These are phyloP conservation scores for Thoreauomyces humboldtii DNA, from an alignment of 192 early-diverging fungal species.

Conservation along the genomic window DNA sequence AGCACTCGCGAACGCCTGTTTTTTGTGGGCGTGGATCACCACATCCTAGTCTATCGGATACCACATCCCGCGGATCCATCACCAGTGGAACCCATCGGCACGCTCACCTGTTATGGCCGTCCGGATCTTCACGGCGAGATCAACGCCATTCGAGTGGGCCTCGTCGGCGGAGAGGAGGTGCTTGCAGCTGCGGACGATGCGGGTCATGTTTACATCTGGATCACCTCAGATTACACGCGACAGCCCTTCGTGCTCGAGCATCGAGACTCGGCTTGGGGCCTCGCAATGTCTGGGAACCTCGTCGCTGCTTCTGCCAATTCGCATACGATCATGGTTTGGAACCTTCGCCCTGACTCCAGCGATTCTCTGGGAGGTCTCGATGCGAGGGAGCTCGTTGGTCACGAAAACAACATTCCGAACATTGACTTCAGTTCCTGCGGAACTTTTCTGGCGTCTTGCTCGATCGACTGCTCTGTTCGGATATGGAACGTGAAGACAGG, in stretches of 20 bases:
- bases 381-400: constrained; percentile 25
- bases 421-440: constrained; percentile 31
- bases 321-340: constrained; percentile 29
- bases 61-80: constrained; percentile 15
- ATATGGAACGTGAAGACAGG: not conserved
- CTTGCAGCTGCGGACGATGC: constrained; percentile 22
- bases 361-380: constrained; percentile 9
- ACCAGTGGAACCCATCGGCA: not conserved
- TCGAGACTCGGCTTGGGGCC: constrained; percentile 25
- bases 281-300: constrained; percentile 21
- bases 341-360: constrained; percentile 16
- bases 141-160: constrained; percentile 27
- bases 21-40: constrained; percentile 14
- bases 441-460: constrained; percentile 20
- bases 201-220: constrained; percentile 13
- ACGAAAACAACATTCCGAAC: constrained; percentile 30
- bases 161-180: constrained; percentile 22
- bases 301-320: constrained; percentile 29
- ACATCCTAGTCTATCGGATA: constrained; percentile 10
- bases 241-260: constrained; percentile 17
- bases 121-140: constrained; percentile 6
- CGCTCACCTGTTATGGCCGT: not conserved
- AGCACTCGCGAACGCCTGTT: constrained; percentile 9
- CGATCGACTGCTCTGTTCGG: constrained; percentile 14
- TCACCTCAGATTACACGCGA: constrained; percentile 15